Evolutionary conservation across 306 rosid species (phyloP).

Genomic region (Begonia loranthoides): DNA sequence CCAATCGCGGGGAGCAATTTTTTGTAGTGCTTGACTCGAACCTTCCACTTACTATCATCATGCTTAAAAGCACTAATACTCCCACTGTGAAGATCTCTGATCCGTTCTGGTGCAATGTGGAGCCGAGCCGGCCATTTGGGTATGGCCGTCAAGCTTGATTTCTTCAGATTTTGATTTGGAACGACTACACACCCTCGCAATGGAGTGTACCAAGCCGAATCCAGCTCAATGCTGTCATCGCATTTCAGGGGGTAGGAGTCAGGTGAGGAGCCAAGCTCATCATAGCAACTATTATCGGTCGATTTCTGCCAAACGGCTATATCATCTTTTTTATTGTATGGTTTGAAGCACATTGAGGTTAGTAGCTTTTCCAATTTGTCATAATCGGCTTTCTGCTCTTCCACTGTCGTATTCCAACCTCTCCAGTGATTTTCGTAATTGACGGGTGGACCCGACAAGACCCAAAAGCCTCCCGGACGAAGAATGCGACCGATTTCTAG

Average conservation of each 20-base stretch:
- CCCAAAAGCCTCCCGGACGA: slow-evolving; percentile 98
- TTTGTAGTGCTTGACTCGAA: slow-evolving; percentile 67
- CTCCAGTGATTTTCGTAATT: slow-evolving; percentile 78
- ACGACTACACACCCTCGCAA: slow-evolving; percentile 67
- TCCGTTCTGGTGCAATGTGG: slow-evolving; percentile 54
- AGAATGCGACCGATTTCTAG: slow-evolving; percentile 80
- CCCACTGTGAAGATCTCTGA: slow-evolving; percentile 39
- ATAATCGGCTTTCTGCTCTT: slow-evolving; percentile 77
- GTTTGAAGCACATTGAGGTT: slow-evolving; percentile 72
- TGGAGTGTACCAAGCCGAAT: slow-evolving; percentile 95
- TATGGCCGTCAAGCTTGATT: slow-evolving; percentile 35
- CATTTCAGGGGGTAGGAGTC: slow-evolving; percentile 77
- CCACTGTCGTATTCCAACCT: slow-evolving; percentile 90
- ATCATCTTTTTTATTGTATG: slow-evolving; percentile 84
- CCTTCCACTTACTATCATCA: slow-evolving; percentile 76
- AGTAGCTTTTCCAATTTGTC: slow-evolving; percentile 66
- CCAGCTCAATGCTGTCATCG: slow-evolving; percentile 81
- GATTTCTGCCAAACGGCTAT: slow-evolving; percentile 91
- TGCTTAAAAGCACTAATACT: slow-evolving; percentile 49
- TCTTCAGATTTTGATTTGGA: slow-evolving; percentile 62
- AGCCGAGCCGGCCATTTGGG: slow-evolving; percentile 80
- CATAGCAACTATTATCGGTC: slow-evolving; percentile 46
- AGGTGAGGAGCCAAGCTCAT: slow-evolving; percentile 26
- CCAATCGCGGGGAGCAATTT: slow-evolving; percentile 81
- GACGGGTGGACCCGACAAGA: slow-evolving; percentile 92